Evolutionary conservation across 2,329 filamentous ascomycete species (phyloP), one percentile per base, ranked within the genome.

Genomic region (Cladosporium halotolerans): DNA sequence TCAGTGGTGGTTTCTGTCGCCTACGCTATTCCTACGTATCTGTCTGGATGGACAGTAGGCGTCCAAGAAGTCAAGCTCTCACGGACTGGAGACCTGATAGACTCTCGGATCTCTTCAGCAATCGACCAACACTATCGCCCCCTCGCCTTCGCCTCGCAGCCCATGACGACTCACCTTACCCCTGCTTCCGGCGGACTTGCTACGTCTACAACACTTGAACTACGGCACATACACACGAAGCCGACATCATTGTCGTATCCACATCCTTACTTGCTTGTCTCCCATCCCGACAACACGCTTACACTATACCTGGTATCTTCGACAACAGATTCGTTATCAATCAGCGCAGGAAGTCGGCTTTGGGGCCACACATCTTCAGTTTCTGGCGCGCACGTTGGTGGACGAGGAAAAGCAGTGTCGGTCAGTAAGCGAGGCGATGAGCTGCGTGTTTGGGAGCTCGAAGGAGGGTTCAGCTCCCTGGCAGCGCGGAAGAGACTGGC

Each of bases 291-390:
- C 69, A 96, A 96, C 65, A 96, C 91, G 0, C 74, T 96, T 23
- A 84, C 89, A 1, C 75, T 95, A 33, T 87, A 93, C 64, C 77
- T 95, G 32, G 88, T 92, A 61, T 89, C 82, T 3, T 92, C 89
- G 0, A 88, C 80, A 3, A 72, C 81, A 1, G 77, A 81, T 0
- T 66, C 69, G 1, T 76, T 96, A 2, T 81, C 79, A 1, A 84
- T 96, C 52, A 85, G 86, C 36, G 73, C 82, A 0, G 88, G 87
- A 1, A 85, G 84, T 58, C 80, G 89, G 28, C 79, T 96, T 5
- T 96, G 89, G 88, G 91, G 91, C 7, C 91, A 96, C 66, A 96
- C 91, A 0, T 95, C 90, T 1, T 88, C 88, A 3, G 89, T 96
- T 33, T 89, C 88, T 45, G 85, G 88, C 32, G 89, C 88, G 7